phyloP scores from a whole-genome alignment of 441 rosid species.

The Syzygium malaccense region DNA sequence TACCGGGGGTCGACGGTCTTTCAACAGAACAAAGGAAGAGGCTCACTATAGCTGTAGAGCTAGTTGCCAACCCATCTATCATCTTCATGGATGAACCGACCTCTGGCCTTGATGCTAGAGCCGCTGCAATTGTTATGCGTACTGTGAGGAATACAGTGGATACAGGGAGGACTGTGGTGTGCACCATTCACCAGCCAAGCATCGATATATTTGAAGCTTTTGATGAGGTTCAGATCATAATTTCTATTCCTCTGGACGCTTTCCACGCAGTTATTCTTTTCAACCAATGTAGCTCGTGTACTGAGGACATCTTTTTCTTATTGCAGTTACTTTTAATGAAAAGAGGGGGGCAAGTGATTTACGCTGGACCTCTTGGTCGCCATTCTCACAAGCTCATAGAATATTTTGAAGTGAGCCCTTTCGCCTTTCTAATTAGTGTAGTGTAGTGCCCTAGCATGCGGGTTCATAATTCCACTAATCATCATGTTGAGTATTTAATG shows the following conservation, averaged over 20 bases:
- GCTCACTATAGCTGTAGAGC: conserved; percentile 13
- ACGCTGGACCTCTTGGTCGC: conserved; percentile 26
- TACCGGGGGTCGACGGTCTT: conserved; percentile 62
- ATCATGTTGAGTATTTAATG: neutral
- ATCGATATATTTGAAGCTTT: conserved; percentile 35
- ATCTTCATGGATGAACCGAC: conserved; percentile 37
- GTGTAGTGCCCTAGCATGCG: neutral
- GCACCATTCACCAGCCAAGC: conserved; percentile 35
- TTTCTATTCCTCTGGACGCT: neutral
- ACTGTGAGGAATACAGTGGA: conserved; percentile 28
- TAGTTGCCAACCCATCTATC: conserved; percentile 27
- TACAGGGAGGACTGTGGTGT: conserved; percentile 29
- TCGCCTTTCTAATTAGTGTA: neutral
- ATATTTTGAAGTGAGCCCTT: conserved; percentile 23
- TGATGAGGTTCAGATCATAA: conserved; percentile 13
- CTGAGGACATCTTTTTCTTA: neutral
- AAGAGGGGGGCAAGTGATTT: conserved; percentile 30
- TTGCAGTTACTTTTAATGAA: conserved; percentile 30
- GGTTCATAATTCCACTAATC: neutral
- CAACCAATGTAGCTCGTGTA: neutral
- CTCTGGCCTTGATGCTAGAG: conserved; percentile 35
- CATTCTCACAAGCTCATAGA: conserved; percentile 26
- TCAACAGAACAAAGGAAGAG: conserved; percentile 79
- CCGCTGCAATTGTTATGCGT: conserved; percentile 31
- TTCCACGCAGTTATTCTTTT: neutral